Base-by-base conservation (phyloP, 495 filamentous ascomycete genomes). In the Penicillium turbatum region DNA sequence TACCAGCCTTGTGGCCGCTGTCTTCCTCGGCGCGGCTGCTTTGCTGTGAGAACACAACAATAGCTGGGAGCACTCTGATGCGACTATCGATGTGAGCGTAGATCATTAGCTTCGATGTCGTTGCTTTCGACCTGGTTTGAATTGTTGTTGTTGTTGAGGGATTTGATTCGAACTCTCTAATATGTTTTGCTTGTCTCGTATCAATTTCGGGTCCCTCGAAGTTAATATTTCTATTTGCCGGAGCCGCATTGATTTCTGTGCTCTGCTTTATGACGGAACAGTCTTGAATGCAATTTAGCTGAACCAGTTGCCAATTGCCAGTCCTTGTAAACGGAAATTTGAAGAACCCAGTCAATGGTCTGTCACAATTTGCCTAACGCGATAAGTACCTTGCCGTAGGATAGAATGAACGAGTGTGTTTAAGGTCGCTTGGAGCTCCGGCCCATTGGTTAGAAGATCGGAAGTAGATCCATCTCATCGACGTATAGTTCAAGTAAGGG, bases 21-120 rank as follows among this genome's bases (percentile, higher is more conserved):
- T 75, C 13, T 74, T 74, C 48, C 49, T 71, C 21, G 72, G 70
- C 5, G 67, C 69, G 40, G 72, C 72, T 9, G 72, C 70, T 24
- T 60, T 69, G 16, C 62, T 75, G 46, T 75, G 59, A 67, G 48
- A 36, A 13, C 16, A n/a, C 36, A 27, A 7, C 19, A 5, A 31
- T 13, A 37, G 17, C 37, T n/a, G 26, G 29, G 5, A 47, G n/a
- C 6, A 36, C 26, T 31, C 44, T 19, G 31, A 54, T 36, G 42
- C 41, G 43, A 43, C 41, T 45, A 50, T 19, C 19, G 31, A 55
- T 61, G 19, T 55, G 24, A 62, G 40, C 52, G 57, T 61, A 51
- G 21, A 48, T 37, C 51, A 37, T 44, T 57, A 38, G 51, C 52
- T 44, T 58, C 24, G 45, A 54, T 53, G 27, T 60, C 35, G 48